phyloP scores from a whole-genome alignment of 2,329 filamentous ascomycete genomes.

The Ascochyta rabiei region DNA sequence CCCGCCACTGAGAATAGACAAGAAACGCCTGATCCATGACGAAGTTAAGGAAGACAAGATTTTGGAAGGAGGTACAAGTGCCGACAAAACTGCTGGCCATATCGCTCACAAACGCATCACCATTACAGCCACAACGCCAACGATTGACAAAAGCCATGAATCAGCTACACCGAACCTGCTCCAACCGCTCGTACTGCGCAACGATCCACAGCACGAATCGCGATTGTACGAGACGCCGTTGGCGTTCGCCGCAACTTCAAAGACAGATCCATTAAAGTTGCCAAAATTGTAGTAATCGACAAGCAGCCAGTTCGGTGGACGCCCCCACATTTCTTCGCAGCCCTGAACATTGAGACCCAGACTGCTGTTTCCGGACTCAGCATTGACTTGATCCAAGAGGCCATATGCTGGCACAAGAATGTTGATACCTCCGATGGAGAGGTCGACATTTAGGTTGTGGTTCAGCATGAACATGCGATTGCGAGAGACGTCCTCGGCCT shows the following conservation, averaged over 20 bases:
- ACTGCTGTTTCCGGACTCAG: slow-evolving; percentile 34
- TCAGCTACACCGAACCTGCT: not conserved
- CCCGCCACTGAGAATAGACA: too few species aligned
- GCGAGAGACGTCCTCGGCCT: slow-evolving; percentile 58
- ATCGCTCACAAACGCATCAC: not conserved
- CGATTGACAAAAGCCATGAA: slow-evolving; percentile 1
- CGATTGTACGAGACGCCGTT: slow-evolving; percentile 54
- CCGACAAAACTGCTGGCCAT: not conserved
- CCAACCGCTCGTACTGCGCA: not conserved
- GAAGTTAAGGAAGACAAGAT: too few species aligned
- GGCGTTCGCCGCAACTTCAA: slow-evolving; percentile 50
- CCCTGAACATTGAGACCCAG: slow-evolving; percentile 34
- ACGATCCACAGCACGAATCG: slow-evolving; percentile 31
- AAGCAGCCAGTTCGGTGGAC: slow-evolving; percentile 45
- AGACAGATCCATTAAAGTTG: slow-evolving; percentile 43
- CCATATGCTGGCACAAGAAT: slow-evolving; percentile 46
- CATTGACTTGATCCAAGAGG: slow-evolving; percentile 39
- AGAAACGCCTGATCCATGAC: too few species aligned
- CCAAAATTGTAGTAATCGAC: slow-evolving; percentile 47
- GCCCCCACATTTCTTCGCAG: slow-evolving; percentile 38
- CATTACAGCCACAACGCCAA: not conserved
- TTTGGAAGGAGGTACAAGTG: too few species aligned
- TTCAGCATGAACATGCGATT: slow-evolving; percentile 81
- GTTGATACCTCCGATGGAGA: slow-evolving; percentile 46
- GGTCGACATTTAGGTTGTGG: slow-evolving; percentile 81